Conservation (phyloP, 345 rosid species). For the Syzygium grande region DNA sequence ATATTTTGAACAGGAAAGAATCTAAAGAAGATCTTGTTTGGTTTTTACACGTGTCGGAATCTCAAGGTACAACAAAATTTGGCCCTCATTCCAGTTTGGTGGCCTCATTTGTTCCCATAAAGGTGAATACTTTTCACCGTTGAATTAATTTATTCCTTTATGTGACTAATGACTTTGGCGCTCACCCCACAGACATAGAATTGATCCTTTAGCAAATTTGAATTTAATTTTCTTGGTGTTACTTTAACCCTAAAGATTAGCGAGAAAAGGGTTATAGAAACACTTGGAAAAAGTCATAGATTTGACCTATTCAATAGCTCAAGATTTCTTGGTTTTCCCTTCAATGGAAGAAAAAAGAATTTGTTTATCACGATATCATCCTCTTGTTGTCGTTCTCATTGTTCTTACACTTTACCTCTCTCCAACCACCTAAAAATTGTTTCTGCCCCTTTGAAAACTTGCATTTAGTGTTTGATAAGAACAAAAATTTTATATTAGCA, state of each 20-base stretch:
- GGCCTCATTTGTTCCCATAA: conserved; percentile 1
- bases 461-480: background rate
- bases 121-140: background rate
- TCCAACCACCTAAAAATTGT: background rate
- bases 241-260: background rate
- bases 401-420: background rate
- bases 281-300: background rate
- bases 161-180: background rate
- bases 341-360: background rate
- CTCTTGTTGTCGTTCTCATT: background rate
- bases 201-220: background rate
- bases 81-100: background rate
- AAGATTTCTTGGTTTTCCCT: background rate
- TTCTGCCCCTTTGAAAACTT: background rate
- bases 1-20: background rate
- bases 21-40: background rate
- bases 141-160: background rate
- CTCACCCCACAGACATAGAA: background rate
- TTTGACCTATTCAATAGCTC: background rate
- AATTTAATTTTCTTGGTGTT: background rate
- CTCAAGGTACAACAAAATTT: background rate
- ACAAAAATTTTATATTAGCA: background rate
- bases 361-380: background rate
- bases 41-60: background rate
- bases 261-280: background rate